phyloP scores from a whole-genome alignment of 768 basidiomycete species.

The Russula sp. region DNA sequence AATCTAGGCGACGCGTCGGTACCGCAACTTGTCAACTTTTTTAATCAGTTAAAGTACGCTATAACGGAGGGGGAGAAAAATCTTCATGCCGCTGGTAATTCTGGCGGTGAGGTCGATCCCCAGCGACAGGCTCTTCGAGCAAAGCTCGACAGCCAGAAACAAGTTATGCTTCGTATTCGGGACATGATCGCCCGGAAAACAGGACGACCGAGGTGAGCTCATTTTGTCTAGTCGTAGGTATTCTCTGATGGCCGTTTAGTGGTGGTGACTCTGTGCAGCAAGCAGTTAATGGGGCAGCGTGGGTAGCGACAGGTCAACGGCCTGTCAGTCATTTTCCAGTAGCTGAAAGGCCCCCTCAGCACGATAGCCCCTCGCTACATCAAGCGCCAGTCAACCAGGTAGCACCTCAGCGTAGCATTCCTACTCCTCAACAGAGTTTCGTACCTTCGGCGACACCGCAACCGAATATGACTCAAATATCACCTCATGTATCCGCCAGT shows the following conservation, averaged over 20 bases:
- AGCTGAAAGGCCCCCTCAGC: constrained; percentile 9
- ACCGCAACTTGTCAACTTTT: background rate
- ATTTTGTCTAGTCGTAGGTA: background rate
- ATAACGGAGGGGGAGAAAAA: constrained; percentile 9
- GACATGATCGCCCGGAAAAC: background rate
- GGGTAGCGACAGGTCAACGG: constrained; percentile 3
- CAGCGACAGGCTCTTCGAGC: constrained; percentile 3
- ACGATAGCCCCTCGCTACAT: constrained; percentile 14
- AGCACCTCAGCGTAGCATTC: constrained; percentile 5
- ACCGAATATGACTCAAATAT: constrained; percentile 14
- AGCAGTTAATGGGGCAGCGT: background rate
- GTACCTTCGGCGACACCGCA: constrained; percentile 1
- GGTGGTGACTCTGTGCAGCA: constrained; percentile 15
- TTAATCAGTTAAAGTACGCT: background rate
- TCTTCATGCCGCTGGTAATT: background rate
- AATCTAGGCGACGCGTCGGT: background rate
- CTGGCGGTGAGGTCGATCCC: background rate
- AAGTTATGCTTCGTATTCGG: background rate
- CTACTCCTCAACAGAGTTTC: constrained; percentile 16
- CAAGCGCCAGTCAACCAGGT: constrained; percentile 7
- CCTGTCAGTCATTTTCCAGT: constrained; percentile 6
- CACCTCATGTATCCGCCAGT: constrained; percentile 4
- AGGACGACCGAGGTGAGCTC: constrained; percentile 4
- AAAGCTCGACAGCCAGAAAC: constrained; percentile 3
- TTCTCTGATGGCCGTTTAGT: constrained; percentile 1